These are phyloP conservation scores for Teunomyces tritomae DNA, from an alignment of 805 yeast species.

Conservation along the genomic window DNA sequence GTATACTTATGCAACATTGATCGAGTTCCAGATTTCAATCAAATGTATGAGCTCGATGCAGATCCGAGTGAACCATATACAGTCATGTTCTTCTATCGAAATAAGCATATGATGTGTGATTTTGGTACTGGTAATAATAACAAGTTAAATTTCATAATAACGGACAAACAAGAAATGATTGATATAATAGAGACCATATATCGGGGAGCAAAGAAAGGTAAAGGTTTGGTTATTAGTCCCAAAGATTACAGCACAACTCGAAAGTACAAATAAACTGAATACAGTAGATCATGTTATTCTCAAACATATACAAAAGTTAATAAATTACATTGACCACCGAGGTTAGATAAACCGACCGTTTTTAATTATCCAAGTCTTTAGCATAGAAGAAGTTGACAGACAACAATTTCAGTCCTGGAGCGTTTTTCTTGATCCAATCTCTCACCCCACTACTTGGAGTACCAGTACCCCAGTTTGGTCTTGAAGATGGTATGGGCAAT, in stretches of 20 bases:
- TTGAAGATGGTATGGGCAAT: constrained; percentile 45
- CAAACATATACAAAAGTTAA: neutral
- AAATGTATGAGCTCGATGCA: constrained; percentile 76
- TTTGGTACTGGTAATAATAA: constrained; percentile 98
- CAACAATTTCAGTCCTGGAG: constrained; percentile 54
- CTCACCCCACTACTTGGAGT: constrained; percentile 73
- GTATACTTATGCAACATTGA: constrained; percentile 86
- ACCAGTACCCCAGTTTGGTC: constrained; percentile 87
- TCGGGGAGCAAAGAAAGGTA: constrained; percentile 89
- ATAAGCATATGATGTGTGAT: constrained; percentile 97
- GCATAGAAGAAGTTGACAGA: constrained; percentile 84
- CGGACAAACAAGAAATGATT: constrained; percentile 83
- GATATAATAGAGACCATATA: constrained; percentile 88
- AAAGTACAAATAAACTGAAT: constrained; percentile 1
- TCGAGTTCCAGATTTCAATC: constrained; percentile 83
- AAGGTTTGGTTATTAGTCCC: constrained; percentile 87
- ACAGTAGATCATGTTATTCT: neutral
- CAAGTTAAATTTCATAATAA: constrained; percentile 75
- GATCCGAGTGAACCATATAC: constrained; percentile 69
- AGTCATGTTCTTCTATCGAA: constrained; percentile 88
- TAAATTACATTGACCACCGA: neutral
- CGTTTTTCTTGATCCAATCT: constrained; percentile 66
- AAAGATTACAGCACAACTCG: constrained; percentile 50
- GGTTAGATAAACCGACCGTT: neutral
- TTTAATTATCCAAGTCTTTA: constrained; percentile 43